These are phyloP conservation scores for Verbena officinalis DNA, from an alignment of 257 asterid species.

Conservation along the genomic window DNA sequence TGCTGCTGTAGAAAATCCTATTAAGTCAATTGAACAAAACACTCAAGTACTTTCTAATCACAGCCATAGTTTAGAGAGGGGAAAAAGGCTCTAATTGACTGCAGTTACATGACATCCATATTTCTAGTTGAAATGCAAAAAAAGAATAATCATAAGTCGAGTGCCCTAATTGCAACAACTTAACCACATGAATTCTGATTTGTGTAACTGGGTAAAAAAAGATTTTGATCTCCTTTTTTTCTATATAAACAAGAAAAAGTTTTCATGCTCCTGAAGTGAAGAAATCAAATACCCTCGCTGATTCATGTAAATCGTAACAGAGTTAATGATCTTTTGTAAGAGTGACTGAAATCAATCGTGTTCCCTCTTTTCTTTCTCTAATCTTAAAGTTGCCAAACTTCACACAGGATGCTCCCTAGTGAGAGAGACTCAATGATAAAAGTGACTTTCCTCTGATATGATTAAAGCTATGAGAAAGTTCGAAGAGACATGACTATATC, in stretches of 20 bases:
- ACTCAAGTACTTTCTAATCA: no score
- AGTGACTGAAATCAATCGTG: background rate
- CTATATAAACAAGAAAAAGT: background rate
- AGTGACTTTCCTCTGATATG: background rate
- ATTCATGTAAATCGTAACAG: background rate
- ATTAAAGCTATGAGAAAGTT: background rate
- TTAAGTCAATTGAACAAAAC: no score
- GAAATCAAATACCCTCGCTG: background rate
- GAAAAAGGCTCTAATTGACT: no score
- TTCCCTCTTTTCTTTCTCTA: background rate
- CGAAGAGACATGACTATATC: background rate
- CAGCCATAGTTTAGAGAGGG: no score
- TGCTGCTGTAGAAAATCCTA: no score
- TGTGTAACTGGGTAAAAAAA: background rate
- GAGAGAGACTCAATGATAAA: background rate
- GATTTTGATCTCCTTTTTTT: background rate
- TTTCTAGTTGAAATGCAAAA: background rate
- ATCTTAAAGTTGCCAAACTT: no score
- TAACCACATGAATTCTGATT: conserved; percentile 14
- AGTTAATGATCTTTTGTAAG: background rate
- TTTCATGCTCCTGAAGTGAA: background rate
- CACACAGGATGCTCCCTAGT: background rate
- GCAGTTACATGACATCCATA: no score
- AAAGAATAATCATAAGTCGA: background rate
- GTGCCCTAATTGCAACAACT: conserved; percentile 8